A percentile compares a stretch with the other conserved stretches of the same genome.
Conservation (phyloP, 2,329 filamentous ascomycete genomes). For the Lasiodiplodia citricola region DNA sequence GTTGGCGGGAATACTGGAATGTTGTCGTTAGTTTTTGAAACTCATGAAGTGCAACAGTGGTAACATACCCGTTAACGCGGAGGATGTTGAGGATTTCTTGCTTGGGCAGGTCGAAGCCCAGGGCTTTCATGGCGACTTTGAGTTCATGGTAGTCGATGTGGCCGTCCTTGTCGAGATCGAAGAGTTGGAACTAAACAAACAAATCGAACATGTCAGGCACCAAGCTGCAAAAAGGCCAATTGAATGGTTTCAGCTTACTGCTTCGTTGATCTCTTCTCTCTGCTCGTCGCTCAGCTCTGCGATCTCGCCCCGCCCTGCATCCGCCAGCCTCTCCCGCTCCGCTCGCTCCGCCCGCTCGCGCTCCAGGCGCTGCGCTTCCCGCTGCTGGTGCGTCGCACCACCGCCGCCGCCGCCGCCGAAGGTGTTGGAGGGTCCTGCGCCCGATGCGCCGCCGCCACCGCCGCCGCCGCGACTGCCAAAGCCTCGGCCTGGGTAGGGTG, state of each 20-base stretch:
- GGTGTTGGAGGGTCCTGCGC: constrained; percentile 31
- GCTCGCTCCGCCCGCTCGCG: constrained; percentile 47
- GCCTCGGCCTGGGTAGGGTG: constrained; percentile 38
- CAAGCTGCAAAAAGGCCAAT: not conserved
- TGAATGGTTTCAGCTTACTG: constrained; percentile 61
- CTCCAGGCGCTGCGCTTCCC: constrained; percentile 48
- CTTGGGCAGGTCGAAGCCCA: constrained; percentile 91
- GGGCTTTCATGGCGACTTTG: constrained; percentile 91
- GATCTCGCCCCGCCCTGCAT: constrained; percentile 55
- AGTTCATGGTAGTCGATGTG: constrained; percentile 98
- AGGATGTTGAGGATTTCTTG: constrained; percentile 81
- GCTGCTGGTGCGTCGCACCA: constrained; percentile 42
- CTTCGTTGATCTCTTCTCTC: constrained; percentile 90
- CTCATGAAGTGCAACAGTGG: constrained; percentile 1
- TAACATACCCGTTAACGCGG: constrained; percentile 70
- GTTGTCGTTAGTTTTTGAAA: constrained; percentile 40
- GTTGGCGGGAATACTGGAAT: constrained; percentile 32
- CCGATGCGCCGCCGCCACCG: constrained; percentile 38
- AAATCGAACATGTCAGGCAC: not conserved
- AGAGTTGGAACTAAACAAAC: constrained; percentile 76
- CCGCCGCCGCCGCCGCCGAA: constrained; percentile 39
- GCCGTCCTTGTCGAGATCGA: constrained; percentile 94
- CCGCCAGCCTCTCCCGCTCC: constrained; percentile 51
- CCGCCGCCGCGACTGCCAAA: too few relatives aligned
- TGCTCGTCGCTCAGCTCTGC: constrained; percentile 81